A percentile compares a stretch with the other conserved stretches of the same genome.
Conservation (phyloP, 2,329 filamentous ascomycete genomes). For the Ceratocystis papillata region DNA sequence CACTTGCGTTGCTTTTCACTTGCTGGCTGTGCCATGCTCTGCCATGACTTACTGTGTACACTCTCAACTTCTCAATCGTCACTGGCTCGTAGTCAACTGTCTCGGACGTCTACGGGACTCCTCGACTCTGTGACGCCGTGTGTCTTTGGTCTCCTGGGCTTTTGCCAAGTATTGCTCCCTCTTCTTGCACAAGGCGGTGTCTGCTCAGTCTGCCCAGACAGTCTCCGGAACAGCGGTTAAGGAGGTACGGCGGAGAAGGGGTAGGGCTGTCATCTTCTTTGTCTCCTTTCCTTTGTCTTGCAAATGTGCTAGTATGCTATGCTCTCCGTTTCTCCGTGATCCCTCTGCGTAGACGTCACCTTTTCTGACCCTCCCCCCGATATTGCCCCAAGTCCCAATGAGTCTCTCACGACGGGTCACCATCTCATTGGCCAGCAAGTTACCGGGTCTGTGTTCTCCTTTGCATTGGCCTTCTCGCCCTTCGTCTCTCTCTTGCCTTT, state of each 20-base stretch:
- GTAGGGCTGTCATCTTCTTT: not conserved
- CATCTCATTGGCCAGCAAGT: not conserved
- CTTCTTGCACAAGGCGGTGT: slow-evolving; percentile 1
- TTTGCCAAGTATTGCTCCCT: not conserved
- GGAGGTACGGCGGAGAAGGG: not conserved
- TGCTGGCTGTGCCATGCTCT: not conserved
- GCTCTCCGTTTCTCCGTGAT: not conserved
- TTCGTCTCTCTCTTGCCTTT: not conserved
- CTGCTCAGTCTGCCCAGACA: not conserved
- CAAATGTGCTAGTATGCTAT: too few species aligned
- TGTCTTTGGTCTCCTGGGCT: not conserved
- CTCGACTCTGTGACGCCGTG: not conserved
- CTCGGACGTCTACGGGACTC: slow-evolving; percentile 3
- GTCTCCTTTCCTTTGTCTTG: not conserved
- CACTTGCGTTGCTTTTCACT: not conserved
- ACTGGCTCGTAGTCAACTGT: not conserved
- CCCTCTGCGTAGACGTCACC: not conserved
- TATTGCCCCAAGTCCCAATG: too few species aligned
- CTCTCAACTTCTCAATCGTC: not conserved
- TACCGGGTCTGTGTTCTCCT: not conserved
- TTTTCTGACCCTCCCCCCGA: too few species aligned
- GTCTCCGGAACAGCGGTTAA: not conserved
- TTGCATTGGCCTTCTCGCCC: not conserved
- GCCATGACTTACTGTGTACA: not conserved
- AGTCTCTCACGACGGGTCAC: too few species aligned